Base-by-base conservation (phyloP, 2,329 filamentous ascomycete species). In the Botryosphaeria agaves region DNA sequence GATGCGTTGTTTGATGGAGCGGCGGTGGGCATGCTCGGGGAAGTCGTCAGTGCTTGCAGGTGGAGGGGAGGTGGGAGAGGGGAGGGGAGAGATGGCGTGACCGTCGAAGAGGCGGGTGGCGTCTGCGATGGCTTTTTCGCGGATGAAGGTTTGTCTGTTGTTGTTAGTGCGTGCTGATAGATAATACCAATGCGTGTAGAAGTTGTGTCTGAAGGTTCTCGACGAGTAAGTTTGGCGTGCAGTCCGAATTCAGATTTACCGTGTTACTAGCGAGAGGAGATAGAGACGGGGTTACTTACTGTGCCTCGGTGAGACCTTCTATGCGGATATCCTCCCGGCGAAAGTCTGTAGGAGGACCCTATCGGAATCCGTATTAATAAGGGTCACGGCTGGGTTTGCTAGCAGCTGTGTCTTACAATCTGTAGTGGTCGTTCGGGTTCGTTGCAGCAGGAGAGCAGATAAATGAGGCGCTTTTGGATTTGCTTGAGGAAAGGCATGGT, bases 281-380 rank as follows among this genome's bases (percentile, higher is more conserved):
- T 16, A 16, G 26, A 17, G 14, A 6, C 19, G 21, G 11, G 14
- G 25, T 8, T 8, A 35, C 42, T 33, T 40, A 48, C 44, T 47
- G 38, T 17, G 41, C 38, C 6, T 40, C 35, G 6, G 39, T 38
- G n/a, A 51, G 36, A 18, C 46, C 46, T 9, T 41, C 39, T 18
- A 50, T 38, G 25, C 36, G 37, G 18, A 50, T 38, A 29, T 51
- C 48, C 36, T 49, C 40, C 32, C 47, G 41, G 28, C 46, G 42
- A 34, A 50, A 50, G 32, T 50, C 35, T 26, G 43, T 49, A 8
- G 48, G 48, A 11, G 30, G 33, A 34, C 44, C 43, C 47, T 50
- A 37, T 33, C 8, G 11, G 25, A 7, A 12, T 23, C 7, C 7
- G 20, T 23, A 7, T 7, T 23, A 12, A 23, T 23, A 23, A 7